A percentile compares a stretch with the other conserved stretches of the same genome.
phyloP scores from a whole-genome alignment of 257 asterid species.

The Cordia subcordata region DNA sequence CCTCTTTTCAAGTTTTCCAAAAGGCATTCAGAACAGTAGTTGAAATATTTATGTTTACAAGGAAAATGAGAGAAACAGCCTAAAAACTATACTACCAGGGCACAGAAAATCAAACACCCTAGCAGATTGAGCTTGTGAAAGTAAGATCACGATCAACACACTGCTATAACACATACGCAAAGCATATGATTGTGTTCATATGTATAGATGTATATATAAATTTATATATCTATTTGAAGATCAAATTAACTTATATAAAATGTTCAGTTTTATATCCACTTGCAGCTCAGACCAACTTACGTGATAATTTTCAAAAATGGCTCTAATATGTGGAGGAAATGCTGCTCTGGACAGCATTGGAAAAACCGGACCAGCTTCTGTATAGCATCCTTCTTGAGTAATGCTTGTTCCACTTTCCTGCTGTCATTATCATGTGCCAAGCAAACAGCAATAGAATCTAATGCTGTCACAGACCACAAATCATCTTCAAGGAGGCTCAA shows the following conservation, averaged over 20 bases:
- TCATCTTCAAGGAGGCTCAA: constrained; percentile 93
- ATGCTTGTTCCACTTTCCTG: constrained; percentile 89
- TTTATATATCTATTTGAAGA: not conserved
- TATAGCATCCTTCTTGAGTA: constrained; percentile 83
- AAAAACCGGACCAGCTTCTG: constrained; percentile 91
- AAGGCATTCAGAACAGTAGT: too few species aligned
- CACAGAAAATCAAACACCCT: too few species aligned
- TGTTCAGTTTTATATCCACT: not conserved
- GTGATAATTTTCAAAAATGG: constrained; percentile 96
- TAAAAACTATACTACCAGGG: too few species aligned
- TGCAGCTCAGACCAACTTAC: constrained; percentile 49
- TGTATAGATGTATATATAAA: too few species aligned
- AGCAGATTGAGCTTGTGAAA: too few species aligned
- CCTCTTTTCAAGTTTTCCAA: too few species aligned
- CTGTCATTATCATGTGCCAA: constrained; percentile 94
- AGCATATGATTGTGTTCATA: too few species aligned
- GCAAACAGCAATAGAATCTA: constrained; percentile 97
- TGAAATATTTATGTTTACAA: too few species aligned
- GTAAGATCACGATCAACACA: too few species aligned
- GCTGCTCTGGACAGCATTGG: constrained; percentile 87
- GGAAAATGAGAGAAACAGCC: too few species aligned
- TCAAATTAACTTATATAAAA: not conserved
- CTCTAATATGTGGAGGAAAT: constrained; percentile 92
- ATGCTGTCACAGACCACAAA: constrained; percentile 92
- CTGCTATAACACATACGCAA: too few species aligned